Evolutionary conservation across 169 alveolate genomes (phyloP), one percentile per base, ranked within the genome.

Genomic region (Cystoisospora suis): DNA sequence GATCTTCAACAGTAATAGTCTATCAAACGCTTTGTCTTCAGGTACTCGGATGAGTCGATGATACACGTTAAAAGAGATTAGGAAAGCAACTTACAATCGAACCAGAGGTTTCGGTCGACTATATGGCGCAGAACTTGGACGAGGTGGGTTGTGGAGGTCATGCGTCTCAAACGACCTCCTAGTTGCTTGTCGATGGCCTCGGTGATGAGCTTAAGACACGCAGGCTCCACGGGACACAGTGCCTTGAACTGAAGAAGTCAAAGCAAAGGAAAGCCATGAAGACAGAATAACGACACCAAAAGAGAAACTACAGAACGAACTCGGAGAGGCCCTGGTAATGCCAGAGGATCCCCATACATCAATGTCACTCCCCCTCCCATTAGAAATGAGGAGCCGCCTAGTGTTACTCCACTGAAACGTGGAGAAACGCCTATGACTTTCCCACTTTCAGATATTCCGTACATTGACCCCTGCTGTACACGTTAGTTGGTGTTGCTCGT

Each of bases 171-270:
- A 1, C 92, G 72, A 4, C 88, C 88, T 27, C 92, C 92, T 6
- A 88, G 79, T 32, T 88, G 92, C 44, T 88, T 88, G 87, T 88
- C 92, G 1, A 88, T 72, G n/a, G 92, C 92, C 36, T 88, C 92
- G 20, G 83, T 69, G 12, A 88, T 46, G 20, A 89, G 81, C 65
- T 80, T 81, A 38, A 70, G 47, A 27, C 90, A 89, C 38, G 86
- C 69, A 0, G 44, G 87, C 46, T 81, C 87, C 32, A n/a, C 53
- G 17, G 90, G 89, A 49, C 59, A 72, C n/a, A 80, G 59, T 5
- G 53, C 56, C 12, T 38, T 34, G 32, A 72, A 40, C 83, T 72
- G 83, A 6, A 38, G 27, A 9, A 61, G 83, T 7, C 44, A 65
- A 27, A 59, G 42, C n/a, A 65, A 1, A 65, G 44, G 44, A 23